Conservation (phyloP, 257 asterid genomes). For the Craterostigma plantagineum region DNA sequence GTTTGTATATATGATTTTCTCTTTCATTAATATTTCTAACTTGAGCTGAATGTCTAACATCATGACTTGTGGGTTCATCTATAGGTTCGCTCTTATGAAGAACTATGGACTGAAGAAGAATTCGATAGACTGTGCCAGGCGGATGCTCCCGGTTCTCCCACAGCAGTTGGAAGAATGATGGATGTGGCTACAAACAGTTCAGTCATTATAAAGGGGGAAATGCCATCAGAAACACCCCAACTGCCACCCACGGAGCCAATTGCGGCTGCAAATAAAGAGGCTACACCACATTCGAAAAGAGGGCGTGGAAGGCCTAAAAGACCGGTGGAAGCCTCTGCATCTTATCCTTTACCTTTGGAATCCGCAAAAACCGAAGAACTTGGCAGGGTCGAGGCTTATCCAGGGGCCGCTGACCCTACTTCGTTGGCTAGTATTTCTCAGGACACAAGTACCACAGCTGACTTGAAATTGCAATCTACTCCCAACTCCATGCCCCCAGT, state of each 20-base stretch:
- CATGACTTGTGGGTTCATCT: conserved; percentile 12
- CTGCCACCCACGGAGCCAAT: conserved; percentile 20
- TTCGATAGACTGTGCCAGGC: conserved; percentile 85
- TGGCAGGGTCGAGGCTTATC: conserved; percentile 15
- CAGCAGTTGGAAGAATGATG: conserved; percentile 26
- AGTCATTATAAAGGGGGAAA: conserved; percentile 19
- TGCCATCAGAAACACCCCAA: conserved; percentile 18
- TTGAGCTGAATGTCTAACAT: conserved; percentile 1
- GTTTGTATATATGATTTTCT: conserved; percentile 18
- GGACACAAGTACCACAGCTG: no score
- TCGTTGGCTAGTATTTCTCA: no score
- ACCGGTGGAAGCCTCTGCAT: conserved; percentile 26
- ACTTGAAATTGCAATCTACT: no score
- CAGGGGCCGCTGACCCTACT: conserved; percentile 6
- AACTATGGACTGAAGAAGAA: conserved; percentile 97
- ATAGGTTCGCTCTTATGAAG: conserved; percentile 98
- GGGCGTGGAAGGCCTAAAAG: conserved; percentile 98
- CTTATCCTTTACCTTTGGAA: conserved; percentile 15
- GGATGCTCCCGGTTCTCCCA: conserved; percentile 68
- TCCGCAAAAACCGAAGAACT: conserved; percentile 15
- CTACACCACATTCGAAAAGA: conserved; percentile 59
- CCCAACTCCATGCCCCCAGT: no score
- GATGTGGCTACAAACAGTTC: conserved; percentile 19
- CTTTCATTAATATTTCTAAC: background rate
- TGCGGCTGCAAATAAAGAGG: conserved; percentile 23